A percentile compares a stretch with the other conserved stretches of the same genome.
Conservation (phyloP, 352 stramenopile species). For the Pythium phragmitis region DNA sequence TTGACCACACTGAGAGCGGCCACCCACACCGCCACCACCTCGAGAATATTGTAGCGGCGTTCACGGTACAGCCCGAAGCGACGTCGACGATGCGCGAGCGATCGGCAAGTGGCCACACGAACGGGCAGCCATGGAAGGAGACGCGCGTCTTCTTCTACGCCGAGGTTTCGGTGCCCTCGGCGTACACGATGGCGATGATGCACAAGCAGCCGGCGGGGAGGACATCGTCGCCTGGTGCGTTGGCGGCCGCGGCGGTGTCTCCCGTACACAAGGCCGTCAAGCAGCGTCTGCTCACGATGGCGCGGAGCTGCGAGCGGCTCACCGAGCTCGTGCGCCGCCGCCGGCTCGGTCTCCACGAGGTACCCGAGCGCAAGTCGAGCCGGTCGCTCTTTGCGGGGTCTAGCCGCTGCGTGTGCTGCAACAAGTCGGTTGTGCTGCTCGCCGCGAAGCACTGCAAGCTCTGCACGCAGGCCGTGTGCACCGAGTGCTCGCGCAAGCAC, state of each 20-base stretch:
- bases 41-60: slow-evolving; percentile 23
- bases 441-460: slow-evolving; percentile 52
- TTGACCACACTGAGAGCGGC: slow-evolving; percentile 15
- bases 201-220: background rate
- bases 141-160: slow-evolving; percentile 30
- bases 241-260: background rate
- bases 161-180: slow-evolving; percentile 10
- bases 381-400: slow-evolving; percentile 37
- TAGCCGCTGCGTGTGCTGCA: slow-evolving; percentile 59
- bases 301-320: slow-evolving; percentile 31
- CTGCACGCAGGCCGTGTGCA: slow-evolving; percentile 60
- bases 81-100: background rate
- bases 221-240: background rate
- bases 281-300: slow-evolving; percentile 24
- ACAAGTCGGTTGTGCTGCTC: slow-evolving; percentile 43
- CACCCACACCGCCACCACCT: slow-evolving; percentile 15
- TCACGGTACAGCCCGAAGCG: slow-evolving; percentile 15
- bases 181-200: background rate
- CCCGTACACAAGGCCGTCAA: slow-evolving; percentile 22
- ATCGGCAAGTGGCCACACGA: background rate
- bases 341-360: slow-evolving; percentile 49
- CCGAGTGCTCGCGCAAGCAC: slow-evolving; percentile 41
- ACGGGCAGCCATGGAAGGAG: slow-evolving; percentile 16
- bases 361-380: slow-evolving; percentile 34
- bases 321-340: slow-evolving; percentile 54